Evolutionary conservation across 208 protist genomes (phyloP), one percentile per base, ranked within the genome.

Genomic region (Trypanosoma theileri): DNA sequence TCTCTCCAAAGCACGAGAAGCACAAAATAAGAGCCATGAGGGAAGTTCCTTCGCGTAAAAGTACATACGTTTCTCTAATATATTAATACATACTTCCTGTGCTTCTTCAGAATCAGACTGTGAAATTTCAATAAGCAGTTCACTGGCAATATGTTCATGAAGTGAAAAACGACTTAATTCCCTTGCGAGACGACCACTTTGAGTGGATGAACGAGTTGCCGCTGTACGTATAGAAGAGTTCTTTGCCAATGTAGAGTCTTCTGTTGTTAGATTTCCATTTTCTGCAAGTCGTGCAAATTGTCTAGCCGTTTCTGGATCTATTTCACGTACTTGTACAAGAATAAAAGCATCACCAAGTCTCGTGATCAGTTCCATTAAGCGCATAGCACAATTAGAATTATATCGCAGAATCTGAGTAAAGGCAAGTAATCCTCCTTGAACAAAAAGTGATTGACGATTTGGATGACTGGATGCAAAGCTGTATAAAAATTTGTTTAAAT

Each of bases 381-480:
- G 79, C 10, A 69, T 17, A 21, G 85, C 82, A 31, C 60, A 56
- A 3, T 31, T 62, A 0, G 73, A 44, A 58, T 85, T 82, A 50
- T 75, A 66, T 26, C 55, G 66, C 21, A 94, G 69, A 35, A 94
- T 56, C 21, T 84, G 73, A 41, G 74, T 69, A 51, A 93, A 84
- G 1, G 88, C 86, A 21, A 73, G 21, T 45, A 94, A 41, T 24
- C 86, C 91, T 17, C 79, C 85, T 22, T 85, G 68, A 40, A 76
- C 80, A 73, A 92, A 77, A 52, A 79, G 69, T 21, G 42, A 70
- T 71, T 93, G 86, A 17, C 89, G 78, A 59, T 77, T 72, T 24
- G 85, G 79, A 67, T 94, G 88, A 65, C 88, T 94, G 11, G 88
- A 73, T 0, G 88, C 75, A 78, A 89, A 96, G 71, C 91, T 93